A percentile compares a stretch with the other conserved stretches of the same genome.
These are phyloP conservation scores for Solanum rostratum DNA, from an alignment of 257 asterid genomes.

Conservation along the genomic window DNA sequence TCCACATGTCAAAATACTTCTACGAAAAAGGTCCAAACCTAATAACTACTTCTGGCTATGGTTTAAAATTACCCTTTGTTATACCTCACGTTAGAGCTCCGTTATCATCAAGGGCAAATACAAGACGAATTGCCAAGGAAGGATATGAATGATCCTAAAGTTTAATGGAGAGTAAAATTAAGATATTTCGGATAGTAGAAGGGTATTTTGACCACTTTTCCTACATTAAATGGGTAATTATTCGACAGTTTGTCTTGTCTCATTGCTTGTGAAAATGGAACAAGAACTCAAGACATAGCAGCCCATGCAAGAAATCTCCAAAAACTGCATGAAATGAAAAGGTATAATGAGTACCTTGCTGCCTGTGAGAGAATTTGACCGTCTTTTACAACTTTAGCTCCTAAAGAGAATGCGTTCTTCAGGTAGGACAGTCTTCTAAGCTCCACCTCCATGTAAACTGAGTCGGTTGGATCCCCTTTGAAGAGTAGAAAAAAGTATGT, in stretches of 20 bases:
- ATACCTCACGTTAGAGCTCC: background rate
- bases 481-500: conserved; percentile 69
- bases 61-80: background rate
- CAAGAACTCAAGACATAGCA: background rate
- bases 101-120: background rate
- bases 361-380: conserved; percentile 15
- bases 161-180: background rate
- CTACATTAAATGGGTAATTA: background rate
- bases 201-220: background rate
- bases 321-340: background rate
- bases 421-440: conserved; percentile 69
- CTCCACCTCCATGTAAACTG: conserved; percentile 88
- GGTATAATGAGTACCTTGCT: conserved; percentile 30
- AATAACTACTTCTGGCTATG: background rate
- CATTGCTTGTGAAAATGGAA: background rate
- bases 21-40: background rate
- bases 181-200: background rate
- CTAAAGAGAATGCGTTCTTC: conserved; percentile 26
- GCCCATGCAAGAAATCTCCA: background rate
- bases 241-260: background rate
- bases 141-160: background rate
- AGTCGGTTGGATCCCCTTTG: conserved; percentile 77
- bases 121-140: background rate
- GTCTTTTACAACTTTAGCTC: conserved; percentile 11
- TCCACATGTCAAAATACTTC: background rate